Percentiles rank a stretch among this genome's conserved stretches.
phyloP scores from a whole-genome alignment of 1,284 basidiomycete genomes.

The Mixia osmundae region DNA sequence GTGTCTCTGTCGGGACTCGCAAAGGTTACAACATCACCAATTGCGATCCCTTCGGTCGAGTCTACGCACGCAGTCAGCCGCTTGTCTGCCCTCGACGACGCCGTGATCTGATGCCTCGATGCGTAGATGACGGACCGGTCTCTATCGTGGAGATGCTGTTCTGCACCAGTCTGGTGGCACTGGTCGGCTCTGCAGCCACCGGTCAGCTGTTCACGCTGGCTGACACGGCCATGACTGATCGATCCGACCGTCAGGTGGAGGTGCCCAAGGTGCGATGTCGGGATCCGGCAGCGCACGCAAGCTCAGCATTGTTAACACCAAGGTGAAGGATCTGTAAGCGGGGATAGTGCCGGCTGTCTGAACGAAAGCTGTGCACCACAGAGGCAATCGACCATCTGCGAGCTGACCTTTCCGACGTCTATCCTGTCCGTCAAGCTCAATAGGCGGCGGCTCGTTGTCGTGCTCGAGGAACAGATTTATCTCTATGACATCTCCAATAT shows the following conservation, averaged over 20 bases:
- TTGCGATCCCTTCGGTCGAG: conserved; percentile 88
- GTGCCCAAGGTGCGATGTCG: conserved; percentile 31
- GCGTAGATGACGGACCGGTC: conserved; percentile 73
- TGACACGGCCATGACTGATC: no score
- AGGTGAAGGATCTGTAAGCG: conserved; percentile 31
- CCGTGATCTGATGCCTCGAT: neutral
- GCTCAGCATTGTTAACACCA: conserved; percentile 93
- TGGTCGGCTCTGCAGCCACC: conserved; percentile 81
- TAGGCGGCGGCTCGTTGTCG: conserved; percentile 80
- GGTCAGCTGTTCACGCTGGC: conserved; percentile 17
- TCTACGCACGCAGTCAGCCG: conserved; percentile 68
- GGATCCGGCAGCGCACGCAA: conserved; percentile 80
- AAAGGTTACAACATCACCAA: conserved; percentile 94
- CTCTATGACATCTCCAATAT: conserved; percentile 98
- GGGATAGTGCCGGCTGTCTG: neutral
- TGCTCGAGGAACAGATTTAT: conserved; percentile 88
- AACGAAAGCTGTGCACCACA: conserved; percentile 20
- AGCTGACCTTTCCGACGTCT: conserved; percentile 84
- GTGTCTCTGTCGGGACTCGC: conserved; percentile 79
- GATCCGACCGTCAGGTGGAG: conserved; percentile 41
- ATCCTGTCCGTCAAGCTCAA: conserved; percentile 93
- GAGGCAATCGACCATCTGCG: conserved; percentile 97
- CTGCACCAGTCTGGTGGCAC: conserved; percentile 86
- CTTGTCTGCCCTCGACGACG: neutral
- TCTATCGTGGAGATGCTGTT: conserved; percentile 99